Base-by-base conservation (phyloP, 352 stramenopile species). In the Elongisporangium anandrum region DNA sequence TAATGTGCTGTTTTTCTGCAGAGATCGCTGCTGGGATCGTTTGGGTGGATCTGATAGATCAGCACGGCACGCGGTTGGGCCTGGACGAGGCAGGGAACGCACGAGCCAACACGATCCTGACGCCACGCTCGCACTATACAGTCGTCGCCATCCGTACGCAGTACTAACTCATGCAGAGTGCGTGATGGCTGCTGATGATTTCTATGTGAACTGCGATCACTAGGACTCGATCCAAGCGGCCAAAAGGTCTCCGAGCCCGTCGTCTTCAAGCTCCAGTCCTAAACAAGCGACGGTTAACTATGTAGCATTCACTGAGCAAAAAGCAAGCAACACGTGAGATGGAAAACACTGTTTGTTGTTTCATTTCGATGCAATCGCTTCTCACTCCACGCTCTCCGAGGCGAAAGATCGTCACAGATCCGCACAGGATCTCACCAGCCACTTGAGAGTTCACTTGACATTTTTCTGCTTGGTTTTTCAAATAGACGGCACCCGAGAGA, bases 81-180 rank as follows among this genome's bases (percentile, higher is more conserved):
- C 64, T 91, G 17, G 77, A 89, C 53, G 65, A 70, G n/a, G 69
- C 61, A 5, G 66, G 69, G 15, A 68, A 73, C 15, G 48, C 50
- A 2, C 69, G 68, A 29, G 77, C 67, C 15, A 85, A 73, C 54
- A 70, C 68, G 19, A 59, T 85, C 22, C 52, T 88, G 39, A 75
- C 72, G 48, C 56, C 70, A 53, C 65, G 76, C 41, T 66, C 70
- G 19, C 66, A 83, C 17, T 88, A 89, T 60, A 69, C 59, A 3
- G 78, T 69, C 13, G 69, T 88, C 13, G 63, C 70, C 45, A 69
- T 90, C 47, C 74, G 76, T 88, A 85, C 73, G 81, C 9, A 22
- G 5, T 24, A 21, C 13, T 2, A 13, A 13, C 1, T 12, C 26
- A 38, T 38, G 4, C 26, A 38, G 24, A 7, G 24, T 34, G 24